Percentiles rank a stretch among this genome's conserved stretches.
Conservation (phyloP, 805 yeast genomes). For the Teunomyces stri region DNA sequence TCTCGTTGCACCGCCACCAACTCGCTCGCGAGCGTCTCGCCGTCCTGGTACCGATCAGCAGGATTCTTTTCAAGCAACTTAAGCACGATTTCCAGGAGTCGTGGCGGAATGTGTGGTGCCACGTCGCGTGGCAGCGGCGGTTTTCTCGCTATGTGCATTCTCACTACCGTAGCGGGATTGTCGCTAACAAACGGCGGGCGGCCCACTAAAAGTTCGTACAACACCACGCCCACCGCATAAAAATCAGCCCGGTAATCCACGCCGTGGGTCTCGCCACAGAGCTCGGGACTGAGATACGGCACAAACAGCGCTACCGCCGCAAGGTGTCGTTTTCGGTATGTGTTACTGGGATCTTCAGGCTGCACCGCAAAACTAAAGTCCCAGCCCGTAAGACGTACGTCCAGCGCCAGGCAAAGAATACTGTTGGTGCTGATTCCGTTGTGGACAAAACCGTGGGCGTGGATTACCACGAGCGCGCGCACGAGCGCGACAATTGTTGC, state of each 20-base stretch:
- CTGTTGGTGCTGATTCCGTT: slow-evolving; percentile 44
- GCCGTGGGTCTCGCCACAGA: slow-evolving; percentile 37
- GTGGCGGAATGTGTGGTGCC: slow-evolving; percentile 26
- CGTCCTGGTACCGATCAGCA: slow-evolving; percentile 34
- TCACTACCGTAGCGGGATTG: slow-evolving; percentile 36
- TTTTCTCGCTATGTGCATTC: slow-evolving; percentile 38
- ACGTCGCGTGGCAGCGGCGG: slow-evolving; percentile 41
- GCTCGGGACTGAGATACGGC: slow-evolving; percentile 52
- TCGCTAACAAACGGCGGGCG: slow-evolving; percentile 42
- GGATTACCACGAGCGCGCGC: slow-evolving; percentile 30
- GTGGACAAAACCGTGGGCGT: slow-evolving; percentile 44
- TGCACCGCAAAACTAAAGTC: slow-evolving; percentile 44
- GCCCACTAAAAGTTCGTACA: slow-evolving; percentile 49
- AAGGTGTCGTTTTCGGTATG: slow-evolving; percentile 42
- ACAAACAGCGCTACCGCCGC: slow-evolving; percentile 36
- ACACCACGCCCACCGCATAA: slow-evolving; percentile 48
- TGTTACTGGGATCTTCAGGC: slow-evolving; percentile 41
- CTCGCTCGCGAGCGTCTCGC: slow-evolving; percentile 35
- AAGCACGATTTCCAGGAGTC: slow-evolving; percentile 40
- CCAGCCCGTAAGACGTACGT: slow-evolving; percentile 45
- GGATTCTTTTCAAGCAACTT: slow-evolving; percentile 42
- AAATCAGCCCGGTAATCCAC: slow-evolving; percentile 50
- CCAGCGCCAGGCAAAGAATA: slow-evolving; percentile 26
- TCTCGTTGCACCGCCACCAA: slow-evolving; percentile 22
- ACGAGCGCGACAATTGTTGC: slow-evolving; percentile 21